Evolutionary conservation across 2,329 filamentous ascomycete species (phyloP).

Genomic region (Diplodia sapinea): DNA sequence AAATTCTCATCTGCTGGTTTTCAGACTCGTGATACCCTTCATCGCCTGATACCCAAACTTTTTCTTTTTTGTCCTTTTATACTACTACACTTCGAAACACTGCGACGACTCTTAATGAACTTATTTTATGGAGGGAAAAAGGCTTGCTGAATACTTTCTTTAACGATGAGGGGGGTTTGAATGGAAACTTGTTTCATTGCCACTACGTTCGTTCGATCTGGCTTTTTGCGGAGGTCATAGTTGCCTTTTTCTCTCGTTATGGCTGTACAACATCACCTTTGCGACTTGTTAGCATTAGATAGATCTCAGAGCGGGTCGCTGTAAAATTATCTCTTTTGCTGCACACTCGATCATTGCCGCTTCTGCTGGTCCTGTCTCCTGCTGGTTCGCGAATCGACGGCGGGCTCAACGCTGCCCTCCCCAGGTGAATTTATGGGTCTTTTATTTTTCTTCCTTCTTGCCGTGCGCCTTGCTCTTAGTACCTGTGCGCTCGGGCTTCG

Average conservation of each 20-base stretch:
- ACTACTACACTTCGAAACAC: neutral
- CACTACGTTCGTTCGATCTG: conserved; percentile 11
- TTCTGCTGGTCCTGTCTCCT: neutral
- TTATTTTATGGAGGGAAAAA: neutral
- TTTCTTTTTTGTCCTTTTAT: neutral
- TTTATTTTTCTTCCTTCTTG: neutral
- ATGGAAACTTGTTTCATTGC: conserved; percentile 2
- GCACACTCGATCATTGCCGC: no score
- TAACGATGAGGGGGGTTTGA: conserved; percentile 17
- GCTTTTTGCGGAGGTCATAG: neutral
- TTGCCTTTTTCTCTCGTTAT: neutral
- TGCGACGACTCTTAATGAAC: conserved; percentile 20
- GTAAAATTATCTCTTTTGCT: no score
- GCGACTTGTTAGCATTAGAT: no score
- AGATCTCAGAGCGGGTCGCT: no score
- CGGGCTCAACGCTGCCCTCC: no score
- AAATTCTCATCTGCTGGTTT: conserved; percentile 15
- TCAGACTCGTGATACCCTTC: conserved; percentile 21
- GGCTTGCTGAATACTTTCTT: conserved; percentile 13
- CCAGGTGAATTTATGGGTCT: neutral
- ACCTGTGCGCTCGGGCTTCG: neutral
- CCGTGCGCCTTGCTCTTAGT: neutral
- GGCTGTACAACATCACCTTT: neutral
- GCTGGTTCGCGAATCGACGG: no score
- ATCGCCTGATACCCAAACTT: conserved; percentile 18